Evolutionary conservation across 1,284 basidiomycete species (phyloP).

Genomic region (Fomitopsis pinicola): DNA sequence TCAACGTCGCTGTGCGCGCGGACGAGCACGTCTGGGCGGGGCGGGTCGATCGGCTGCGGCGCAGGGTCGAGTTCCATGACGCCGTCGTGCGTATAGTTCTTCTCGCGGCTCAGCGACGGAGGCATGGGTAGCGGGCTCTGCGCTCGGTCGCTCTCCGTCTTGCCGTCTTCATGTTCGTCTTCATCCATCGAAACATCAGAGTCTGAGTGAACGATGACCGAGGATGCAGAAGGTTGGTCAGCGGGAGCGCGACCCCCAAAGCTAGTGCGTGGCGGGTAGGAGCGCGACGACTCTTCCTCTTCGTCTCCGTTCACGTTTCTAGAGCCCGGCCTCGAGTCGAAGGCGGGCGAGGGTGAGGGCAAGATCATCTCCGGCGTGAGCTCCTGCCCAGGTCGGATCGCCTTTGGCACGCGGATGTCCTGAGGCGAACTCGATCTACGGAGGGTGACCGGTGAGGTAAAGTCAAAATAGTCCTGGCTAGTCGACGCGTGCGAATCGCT

Average conservation of each 20-base stretch:
- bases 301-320: background rate
- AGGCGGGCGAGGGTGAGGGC: background rate
- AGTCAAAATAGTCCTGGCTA: slow-evolving; percentile 10
- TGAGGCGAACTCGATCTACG: slow-evolving; percentile 11
- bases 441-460: slow-evolving; percentile 11
- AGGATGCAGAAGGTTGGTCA: no score
- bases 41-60: slow-evolving; percentile 29
- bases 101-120: slow-evolving; percentile 17
- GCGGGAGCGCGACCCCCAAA: no score
- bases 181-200: background rate
- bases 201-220: background rate
- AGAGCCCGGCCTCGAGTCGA: background rate
- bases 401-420: slow-evolving; percentile 9
- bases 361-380: background rate
- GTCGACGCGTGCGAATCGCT: background rate
- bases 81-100: slow-evolving; percentile 31
- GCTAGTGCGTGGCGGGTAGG: background rate
- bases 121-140: background rate
- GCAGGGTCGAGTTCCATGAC: slow-evolving; percentile 31
- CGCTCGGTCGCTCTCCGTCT: slow-evolving; percentile 1
- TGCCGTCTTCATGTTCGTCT: background rate
- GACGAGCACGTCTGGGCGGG: slow-evolving; percentile 23
- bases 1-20: slow-evolving; percentile 24
- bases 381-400: background rate
- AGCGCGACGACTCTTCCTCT: background rate